Evolutionary conservation across 225 moss, liverwort and hornwort genomes (phyloP).

Genomic region (Marchantia polymorpha): DNA sequence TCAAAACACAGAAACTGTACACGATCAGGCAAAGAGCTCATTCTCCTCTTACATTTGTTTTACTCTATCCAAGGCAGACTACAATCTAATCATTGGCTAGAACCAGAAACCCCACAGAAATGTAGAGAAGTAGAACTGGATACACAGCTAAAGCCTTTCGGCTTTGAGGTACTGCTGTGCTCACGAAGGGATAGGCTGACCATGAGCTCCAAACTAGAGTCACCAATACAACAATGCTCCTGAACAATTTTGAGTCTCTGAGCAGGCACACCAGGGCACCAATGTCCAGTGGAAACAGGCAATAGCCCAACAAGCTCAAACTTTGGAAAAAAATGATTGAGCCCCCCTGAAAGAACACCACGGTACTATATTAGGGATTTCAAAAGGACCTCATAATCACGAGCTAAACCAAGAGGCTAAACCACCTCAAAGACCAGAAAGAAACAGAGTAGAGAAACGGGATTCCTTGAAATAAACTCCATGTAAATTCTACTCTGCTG

Average conservation of each 20-base stretch:
- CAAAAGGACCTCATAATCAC: background rate
- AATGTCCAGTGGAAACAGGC: constrained; percentile 91
- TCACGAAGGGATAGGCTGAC: constrained; percentile 99
- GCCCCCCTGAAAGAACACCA: constrained; percentile 51
- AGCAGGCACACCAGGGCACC: constrained; percentile 80
- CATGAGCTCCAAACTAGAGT: constrained; percentile 96
- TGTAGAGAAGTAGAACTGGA: constrained; percentile 93
- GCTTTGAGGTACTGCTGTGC: constrained; percentile 84
- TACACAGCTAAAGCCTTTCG: constrained; percentile 91
- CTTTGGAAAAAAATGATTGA: constrained; percentile 99
- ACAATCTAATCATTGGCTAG: constrained; percentile 73
- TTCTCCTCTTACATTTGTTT: constrained; percentile 2
- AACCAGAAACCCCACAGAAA: constrained; percentile 90
- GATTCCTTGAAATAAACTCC: background rate
- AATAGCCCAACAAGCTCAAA: constrained; percentile 91
- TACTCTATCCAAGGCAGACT: background rate
- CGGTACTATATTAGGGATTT: background rate
- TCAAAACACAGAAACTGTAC: constrained; percentile 21
- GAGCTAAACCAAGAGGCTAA: background rate
- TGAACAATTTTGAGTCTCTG: constrained; percentile 65
- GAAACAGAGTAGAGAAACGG: background rate
- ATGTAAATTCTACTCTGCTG: background rate
- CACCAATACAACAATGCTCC: constrained; percentile 76
- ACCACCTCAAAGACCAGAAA: background rate
- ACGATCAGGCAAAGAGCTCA: constrained; percentile 18